Evolutionary conservation across 768 basidiomycete species (phyloP), one percentile per base, ranked within the genome.

Genomic region (Lactarius tabidus): DNA sequence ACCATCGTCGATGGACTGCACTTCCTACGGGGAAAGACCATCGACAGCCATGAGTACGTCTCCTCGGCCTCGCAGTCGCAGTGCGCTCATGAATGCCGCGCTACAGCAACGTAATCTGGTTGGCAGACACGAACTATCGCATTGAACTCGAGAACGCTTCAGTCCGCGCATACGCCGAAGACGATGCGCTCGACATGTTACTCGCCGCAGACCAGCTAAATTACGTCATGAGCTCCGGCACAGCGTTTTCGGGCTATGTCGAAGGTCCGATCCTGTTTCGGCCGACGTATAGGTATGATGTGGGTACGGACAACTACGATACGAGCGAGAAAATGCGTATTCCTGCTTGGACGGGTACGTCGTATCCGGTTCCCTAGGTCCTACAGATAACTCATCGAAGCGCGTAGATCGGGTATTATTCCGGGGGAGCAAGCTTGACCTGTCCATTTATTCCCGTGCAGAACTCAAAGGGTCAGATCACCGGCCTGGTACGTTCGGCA

Each of bases 111-210:
- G 81, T 98, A 38, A 81, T 98, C 52, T 98, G 95, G 94, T 80
- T 94, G 10, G 95, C 90, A 12, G 97, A 99, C 75, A 90, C 91
- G 57, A 99, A 99, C 73, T 99, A 98, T 74, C 90, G 97, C 26
- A 88, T 98, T 64, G 85, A 92, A 65, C 79, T 97, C 59, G 84
- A 94, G 54, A 95, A 97, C 74, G 86, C 88, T 18, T 85, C 81
- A 14, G 96, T 90, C 26, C 81, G 93, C 62, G 75, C 81, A n/a
- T 76, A 89, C 1, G 90, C 86, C 1, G 80, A 79, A 51, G 77
- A 77, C 1, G 84, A 88, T 56, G 85, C 90, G 62, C 85, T 90
- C 31, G 91, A 91, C 71, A 76, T 83, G 18, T 79, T 99, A 8
- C 76, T 94, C 55, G 86, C 82, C 12, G 87, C 86, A 17, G 97